phyloP scores from a whole-genome alignment of 2,329 filamentous ascomycete species.

The Cytospora mali region DNA sequence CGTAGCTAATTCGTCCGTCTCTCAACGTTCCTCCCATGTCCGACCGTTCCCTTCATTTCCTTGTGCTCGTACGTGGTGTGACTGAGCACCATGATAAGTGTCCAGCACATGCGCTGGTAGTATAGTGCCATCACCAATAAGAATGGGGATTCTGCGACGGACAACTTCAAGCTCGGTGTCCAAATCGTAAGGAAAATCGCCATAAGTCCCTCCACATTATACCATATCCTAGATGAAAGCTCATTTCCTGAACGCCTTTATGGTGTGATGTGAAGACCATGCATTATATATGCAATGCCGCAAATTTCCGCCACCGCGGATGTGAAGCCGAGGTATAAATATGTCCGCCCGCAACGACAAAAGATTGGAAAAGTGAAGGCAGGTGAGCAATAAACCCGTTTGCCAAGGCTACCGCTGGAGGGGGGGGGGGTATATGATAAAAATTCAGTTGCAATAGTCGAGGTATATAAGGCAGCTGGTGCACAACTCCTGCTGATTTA shows the following conservation, averaged over 20 bases:
- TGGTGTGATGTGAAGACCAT: not conserved
- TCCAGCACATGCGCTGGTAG: not conserved
- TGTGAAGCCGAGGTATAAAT: not conserved
- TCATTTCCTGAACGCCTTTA: constrained; percentile 16
- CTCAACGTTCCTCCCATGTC: not conserved
- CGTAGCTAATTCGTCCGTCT: not conserved
- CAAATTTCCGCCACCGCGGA: not conserved
- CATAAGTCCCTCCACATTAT: constrained; percentile 1
- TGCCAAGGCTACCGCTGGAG: not conserved
- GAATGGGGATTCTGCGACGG: not conserved
- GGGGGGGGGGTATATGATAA: constrained; percentile 17
- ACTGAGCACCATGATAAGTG: not conserved
- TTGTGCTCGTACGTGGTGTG: not conserved
- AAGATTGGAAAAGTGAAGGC: constrained; percentile 3
- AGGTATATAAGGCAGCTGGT: constrained; percentile 18
- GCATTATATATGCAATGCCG: not conserved
- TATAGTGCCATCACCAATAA: constrained; percentile 3
- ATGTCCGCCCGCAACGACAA: constrained; percentile 9
- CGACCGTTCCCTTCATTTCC: not conserved
- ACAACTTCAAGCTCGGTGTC: not conserved
- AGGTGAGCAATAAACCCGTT: not conserved
- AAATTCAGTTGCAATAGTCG: constrained; percentile 14
- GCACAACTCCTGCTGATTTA: constrained; percentile 15
- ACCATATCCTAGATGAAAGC: constrained; percentile 7
- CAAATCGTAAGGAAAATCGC: not conserved